These are phyloP conservation scores for Candida pseudofarinosa DNA, from an alignment of 805 yeast species.

Conservation along the genomic window DNA sequence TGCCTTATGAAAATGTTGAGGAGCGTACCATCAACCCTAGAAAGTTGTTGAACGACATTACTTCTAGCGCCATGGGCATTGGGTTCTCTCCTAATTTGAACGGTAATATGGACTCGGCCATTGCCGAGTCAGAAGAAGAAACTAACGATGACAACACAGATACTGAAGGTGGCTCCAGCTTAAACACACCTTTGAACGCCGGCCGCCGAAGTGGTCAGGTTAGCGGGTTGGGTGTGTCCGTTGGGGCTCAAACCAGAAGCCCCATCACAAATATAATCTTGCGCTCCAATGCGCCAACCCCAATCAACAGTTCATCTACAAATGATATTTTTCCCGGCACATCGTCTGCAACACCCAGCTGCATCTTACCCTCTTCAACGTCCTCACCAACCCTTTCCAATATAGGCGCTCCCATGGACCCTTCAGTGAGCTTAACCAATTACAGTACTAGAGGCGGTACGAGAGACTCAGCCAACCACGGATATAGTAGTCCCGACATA, in stretches of 20 bases:
- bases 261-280: background rate
- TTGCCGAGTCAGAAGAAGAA: background rate
- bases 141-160: conserved; percentile 1
- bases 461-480: background rate
- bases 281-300: conserved; percentile 4
- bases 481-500: conserved; percentile 1
- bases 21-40: conserved; percentile 32
- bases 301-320: conserved; percentile 1
- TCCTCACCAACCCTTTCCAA: conserved; percentile 17
- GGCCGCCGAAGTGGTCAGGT: no score
- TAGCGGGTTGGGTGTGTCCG: background rate
- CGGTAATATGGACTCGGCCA: background rate
- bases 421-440: background rate
- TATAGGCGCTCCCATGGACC: conserved; percentile 1
- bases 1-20: conserved; percentile 6
- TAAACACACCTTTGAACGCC: background rate
- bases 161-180: background rate
- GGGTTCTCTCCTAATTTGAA: background rate
- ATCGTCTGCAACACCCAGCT: conserved; percentile 3
- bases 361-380: conserved; percentile 12
- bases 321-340: background rate
- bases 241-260: background rate
- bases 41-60: conserved; percentile 18
- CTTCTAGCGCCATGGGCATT: background rate
- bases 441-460: background rate